Evolutionary conservation across 2,329 filamentous ascomycete genomes (phyloP).

Genomic region (Hirsutella thompsonii): DNA sequence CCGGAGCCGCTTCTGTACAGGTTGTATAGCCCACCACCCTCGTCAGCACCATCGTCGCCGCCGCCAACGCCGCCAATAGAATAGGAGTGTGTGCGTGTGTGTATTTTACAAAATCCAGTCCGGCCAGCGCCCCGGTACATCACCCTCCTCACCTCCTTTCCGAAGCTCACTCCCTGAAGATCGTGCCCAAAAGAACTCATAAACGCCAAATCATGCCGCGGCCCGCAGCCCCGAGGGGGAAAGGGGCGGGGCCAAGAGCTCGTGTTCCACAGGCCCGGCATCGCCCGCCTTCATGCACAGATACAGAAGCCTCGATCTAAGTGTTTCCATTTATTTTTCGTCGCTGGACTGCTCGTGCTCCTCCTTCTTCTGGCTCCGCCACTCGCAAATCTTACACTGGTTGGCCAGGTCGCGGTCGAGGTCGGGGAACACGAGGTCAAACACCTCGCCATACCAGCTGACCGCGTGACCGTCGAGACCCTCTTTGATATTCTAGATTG

Average conservation of each 20-base stretch:
- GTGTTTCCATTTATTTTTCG: conserved; percentile 15
- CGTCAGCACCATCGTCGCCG: neutral
- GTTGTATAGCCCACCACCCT: neutral
- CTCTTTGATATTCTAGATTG: conserved; percentile 83
- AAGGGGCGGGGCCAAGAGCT: neutral
- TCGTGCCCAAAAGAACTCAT: conserved; percentile 1
- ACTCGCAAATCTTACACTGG: conserved; percentile 51
- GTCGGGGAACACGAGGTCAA: conserved; percentile 76
- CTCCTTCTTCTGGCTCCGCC: conserved; percentile 34
- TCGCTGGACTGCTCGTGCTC: conserved; percentile 21
- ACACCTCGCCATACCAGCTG: conserved; percentile 89
- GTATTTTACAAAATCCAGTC: neutral
- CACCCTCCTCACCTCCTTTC: neutral
- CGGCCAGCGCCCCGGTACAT: neutral
- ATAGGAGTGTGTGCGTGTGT: neutral
- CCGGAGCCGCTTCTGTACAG: neutral
- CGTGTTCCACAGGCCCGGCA: conserved; percentile 2
- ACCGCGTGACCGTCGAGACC: conserved; percentile 86
- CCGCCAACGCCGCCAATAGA: neutral
- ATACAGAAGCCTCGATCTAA: neutral
- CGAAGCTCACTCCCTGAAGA: neutral
- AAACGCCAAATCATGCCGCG: conserved; percentile 5
- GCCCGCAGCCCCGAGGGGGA: neutral
- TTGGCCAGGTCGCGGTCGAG: conserved; percentile 64
- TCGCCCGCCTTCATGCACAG: conserved; percentile 2